Evolutionary conservation across 176 grass and related monocot species (phyloP), one percentile per base, ranked within the genome.

Genomic region (Raddia distichophylla): DNA sequence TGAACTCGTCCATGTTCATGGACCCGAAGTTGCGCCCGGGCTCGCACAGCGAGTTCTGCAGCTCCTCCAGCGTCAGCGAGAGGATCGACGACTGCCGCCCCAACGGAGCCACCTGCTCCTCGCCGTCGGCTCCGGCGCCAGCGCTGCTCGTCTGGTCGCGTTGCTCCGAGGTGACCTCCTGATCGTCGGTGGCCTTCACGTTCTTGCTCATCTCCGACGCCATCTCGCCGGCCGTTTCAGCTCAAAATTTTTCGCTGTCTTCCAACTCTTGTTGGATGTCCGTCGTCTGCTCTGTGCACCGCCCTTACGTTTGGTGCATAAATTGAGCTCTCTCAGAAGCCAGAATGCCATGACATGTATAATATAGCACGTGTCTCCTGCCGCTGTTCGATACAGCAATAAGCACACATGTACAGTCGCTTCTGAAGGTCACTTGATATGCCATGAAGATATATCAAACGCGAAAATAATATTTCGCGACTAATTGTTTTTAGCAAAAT

Each of bases 1-100:
- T 74, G 89, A 99, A 99, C 85, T 99, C 93, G 42, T 99, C 96
- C 93, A 99, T 99, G 87, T 99, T 95, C 93, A 99, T 99, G 73
- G 93, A 95, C 17, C 89, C 96, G 58, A 99, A 93, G 40, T 92
- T 93, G 82, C 91, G 89, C 1, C 96, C 89, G 1, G 89, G 82
- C 73, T 99, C 91, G 81, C 91, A 95, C 14, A 95, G 53, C 48
- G 96, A 89, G 79, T 63, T 91, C 73, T 93, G 96, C 59, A 99
- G 85, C 84, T 99, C 91, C 54, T 95, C 96, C 17, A 95, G 64
- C 11, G 93, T 95, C 73, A 99, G 85, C 11, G 85, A 86, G 64
- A 93, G 86, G 54, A 99, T 91, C 5, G 91, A 95, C 60, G 91
- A 69, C 52, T 99, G 93, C 43, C 33, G 73, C 77, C 65, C 73